A percentile compares a stretch with the other conserved stretches of the same genome.
Evolutionary conservation across 1,139 yeast species (phyloP).

Genomic region (Trichomonascaceae sp.): DNA sequence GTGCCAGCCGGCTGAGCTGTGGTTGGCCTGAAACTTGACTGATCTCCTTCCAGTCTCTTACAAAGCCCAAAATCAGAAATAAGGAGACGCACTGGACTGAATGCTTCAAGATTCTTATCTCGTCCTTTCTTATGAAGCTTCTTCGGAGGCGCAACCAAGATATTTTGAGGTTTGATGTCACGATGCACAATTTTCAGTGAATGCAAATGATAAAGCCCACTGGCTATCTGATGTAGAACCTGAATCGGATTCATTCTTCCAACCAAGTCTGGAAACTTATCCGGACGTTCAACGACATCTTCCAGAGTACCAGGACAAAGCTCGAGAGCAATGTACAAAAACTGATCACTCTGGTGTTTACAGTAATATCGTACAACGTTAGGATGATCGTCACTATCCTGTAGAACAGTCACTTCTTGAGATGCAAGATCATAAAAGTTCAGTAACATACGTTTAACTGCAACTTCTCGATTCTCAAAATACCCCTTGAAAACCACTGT

Average conservation of each 20-base stretch:
- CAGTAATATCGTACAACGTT: slow-evolving; percentile 90
- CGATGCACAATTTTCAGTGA: slow-evolving; percentile 90
- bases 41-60: slow-evolving; percentile 84
- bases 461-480: slow-evolving; percentile 90
- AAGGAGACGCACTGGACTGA: slow-evolving; percentile 53
- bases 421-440: slow-evolving; percentile 94
- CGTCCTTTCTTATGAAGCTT: slow-evolving; percentile 25
- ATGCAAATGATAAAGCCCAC: slow-evolving; percentile 83
- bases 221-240: slow-evolving; percentile 69
- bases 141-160: slow-evolving; percentile 71
- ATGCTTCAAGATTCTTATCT: slow-evolving; percentile 19
- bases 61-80: slow-evolving; percentile 96
- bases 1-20: slow-evolving; percentile 95
- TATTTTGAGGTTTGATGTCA: slow-evolving; percentile 94
- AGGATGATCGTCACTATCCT: slow-evolving; percentile 95
- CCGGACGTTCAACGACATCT: slow-evolving; percentile 51
- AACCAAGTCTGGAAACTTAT: slow-evolving; percentile 31
- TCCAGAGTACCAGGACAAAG: slow-evolving; percentile 85
- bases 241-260: slow-evolving; percentile 43
- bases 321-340: slow-evolving; percentile 88
- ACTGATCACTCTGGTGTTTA: slow-evolving; percentile 81
- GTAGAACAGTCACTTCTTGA: slow-evolving; percentile 82
- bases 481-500: slow-evolving; percentile 88
- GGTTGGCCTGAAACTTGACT: slow-evolving; percentile 88
- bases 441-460: slow-evolving; percentile 87